Evolutionary conservation across 495 filamentous ascomycete genomes (phyloP), one percentile per base, ranked within the genome.

Genomic region (Neurospora sp.): DNA sequence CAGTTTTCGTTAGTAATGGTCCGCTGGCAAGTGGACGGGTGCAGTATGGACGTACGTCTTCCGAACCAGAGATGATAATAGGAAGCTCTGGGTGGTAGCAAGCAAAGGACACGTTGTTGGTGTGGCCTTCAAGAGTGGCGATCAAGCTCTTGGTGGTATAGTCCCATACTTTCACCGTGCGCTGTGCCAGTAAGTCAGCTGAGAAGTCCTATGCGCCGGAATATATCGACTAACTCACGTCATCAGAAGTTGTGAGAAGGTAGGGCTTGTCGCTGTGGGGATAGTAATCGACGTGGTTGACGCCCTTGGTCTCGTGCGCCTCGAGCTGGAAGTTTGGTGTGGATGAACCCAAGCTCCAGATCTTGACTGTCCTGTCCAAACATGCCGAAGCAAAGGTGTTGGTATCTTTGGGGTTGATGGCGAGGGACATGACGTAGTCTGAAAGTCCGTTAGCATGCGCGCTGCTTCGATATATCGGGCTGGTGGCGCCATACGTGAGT

Each of bases 381-480:
- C 96, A 99, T 10, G 96, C 96, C 4, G 93, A 96, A 40, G 96
- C 96, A 80, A 99, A 99, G 20, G 96, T 89, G 79, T 99, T 99
- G 27, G 96, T 98, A 76, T 98, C 96, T 81, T 98, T 99, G 17
- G 96, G 96, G 82, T 99, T 98, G 80, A 99, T 97, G n/a, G 96
- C 90, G 74, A 99, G 87, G n/a, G 94, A 94, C 96, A 99, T 99
- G 48, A 98, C 96, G 68, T 81, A 79, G 70, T 79, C 79, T 80
- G 70, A 16, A 53, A 37, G 10, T 9, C 9, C n/a, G 72, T 79
- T 44, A 76, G 75, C 61, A 72, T 44, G 53, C 41, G 20, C 38
- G 42, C 16, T 27, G 37, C 40, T 8, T 16, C 14, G 4, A 37
- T 17, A 27, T 3, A 27, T 20, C 10, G 7, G 10, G 37, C 35